Base-by-base conservation (phyloP, 2,329 filamentous ascomycete genomes). In the Grosmannia serpens region DNA sequence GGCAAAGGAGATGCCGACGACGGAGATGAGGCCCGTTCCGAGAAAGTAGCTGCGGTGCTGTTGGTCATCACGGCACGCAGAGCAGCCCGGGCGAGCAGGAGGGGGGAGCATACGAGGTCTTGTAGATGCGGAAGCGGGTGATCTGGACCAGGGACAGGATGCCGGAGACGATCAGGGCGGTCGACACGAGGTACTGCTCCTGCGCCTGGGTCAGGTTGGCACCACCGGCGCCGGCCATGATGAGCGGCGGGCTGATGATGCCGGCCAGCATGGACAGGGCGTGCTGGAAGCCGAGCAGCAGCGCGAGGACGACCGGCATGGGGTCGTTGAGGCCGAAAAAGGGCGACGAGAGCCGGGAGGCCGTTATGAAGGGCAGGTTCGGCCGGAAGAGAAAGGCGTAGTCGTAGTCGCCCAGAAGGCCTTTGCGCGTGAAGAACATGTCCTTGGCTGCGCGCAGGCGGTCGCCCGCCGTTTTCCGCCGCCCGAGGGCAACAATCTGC, bases 351-450 rank as follows among this genome's bases (percentile, higher is more conserved):
- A 74, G 71, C 38, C 70, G 70, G 6, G 74, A 66, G 69, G 81
- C 83, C 67, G 81, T 84, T 77, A 94, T 84, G 71, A 96, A 96
- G 0, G 91, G 91, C 26, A 96, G 72, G 64, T 88, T 91, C 1
- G 83, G 88, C 26, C 76, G 83, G 77, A 96, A 95, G 47, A 96
- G 84, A 67, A 91, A 94, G 41, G 71, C 88, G 79, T 96, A 96
- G 77, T 96, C 88, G 71, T 96, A 96, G 65, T 84, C 79, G 62
- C 91, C 91, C 58, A 96, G 71, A 29, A 96, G 78, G 15, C 91
- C 91, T 1, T 91, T 80, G 61, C 76, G 84, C 52, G 80, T 83
- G 57, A 77, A 71, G 62, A 83, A 77, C 7, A 74, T 72, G 60
- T 71, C 73, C 65, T 68, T 74, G 58, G 73, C 27, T 50, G 63